Evolutionary conservation across 306 rosid genomes (phyloP).

Genomic region (Vigna radiata): DNA sequence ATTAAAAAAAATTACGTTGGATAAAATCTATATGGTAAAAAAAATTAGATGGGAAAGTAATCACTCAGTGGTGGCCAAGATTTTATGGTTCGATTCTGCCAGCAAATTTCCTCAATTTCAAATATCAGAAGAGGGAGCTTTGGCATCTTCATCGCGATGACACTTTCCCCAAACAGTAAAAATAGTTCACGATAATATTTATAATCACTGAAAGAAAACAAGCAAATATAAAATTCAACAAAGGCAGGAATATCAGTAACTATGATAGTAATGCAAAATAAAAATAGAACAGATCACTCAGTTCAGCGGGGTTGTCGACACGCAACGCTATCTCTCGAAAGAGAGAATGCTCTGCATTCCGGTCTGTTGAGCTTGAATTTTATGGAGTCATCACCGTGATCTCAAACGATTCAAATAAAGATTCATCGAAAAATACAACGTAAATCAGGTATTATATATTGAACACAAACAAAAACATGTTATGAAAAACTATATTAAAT

Average conservation of each 20-base stretch:
- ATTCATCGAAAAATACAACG: too few relatives aligned
- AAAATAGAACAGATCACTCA: constrained; percentile 61
- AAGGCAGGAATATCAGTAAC: not conserved
- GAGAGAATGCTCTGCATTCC: constrained; percentile 76
- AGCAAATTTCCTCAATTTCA: constrained; percentile 64
- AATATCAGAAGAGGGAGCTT: constrained; percentile 86
- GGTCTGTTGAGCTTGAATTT: constrained; percentile 99
- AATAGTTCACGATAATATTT: not conserved
- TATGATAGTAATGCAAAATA: too few relatives aligned
- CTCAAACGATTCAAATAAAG: not conserved
- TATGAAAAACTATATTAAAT: fast-evolving
- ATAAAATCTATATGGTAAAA: too few relatives aligned
- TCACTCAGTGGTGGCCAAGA: constrained; percentile 68
- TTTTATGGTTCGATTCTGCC: constrained; percentile 83
- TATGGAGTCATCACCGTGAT: constrained; percentile 62
- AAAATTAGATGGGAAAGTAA: constrained; percentile 18
- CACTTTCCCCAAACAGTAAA: constrained; percentile 32
- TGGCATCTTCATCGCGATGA: constrained; percentile 60
- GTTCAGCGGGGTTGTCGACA: constrained; percentile 94
- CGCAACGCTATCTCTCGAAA: constrained; percentile 56
- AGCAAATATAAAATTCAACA: not conserved
- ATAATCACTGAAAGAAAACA: not conserved
- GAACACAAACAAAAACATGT: not conserved
- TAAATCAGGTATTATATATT: too few relatives aligned
- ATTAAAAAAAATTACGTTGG: too few relatives aligned